These are phyloP conservation scores for Emergomyces orientalis DNA, from an alignment of 2,329 filamentous ascomycete genomes.

Conservation along the genomic window DNA sequence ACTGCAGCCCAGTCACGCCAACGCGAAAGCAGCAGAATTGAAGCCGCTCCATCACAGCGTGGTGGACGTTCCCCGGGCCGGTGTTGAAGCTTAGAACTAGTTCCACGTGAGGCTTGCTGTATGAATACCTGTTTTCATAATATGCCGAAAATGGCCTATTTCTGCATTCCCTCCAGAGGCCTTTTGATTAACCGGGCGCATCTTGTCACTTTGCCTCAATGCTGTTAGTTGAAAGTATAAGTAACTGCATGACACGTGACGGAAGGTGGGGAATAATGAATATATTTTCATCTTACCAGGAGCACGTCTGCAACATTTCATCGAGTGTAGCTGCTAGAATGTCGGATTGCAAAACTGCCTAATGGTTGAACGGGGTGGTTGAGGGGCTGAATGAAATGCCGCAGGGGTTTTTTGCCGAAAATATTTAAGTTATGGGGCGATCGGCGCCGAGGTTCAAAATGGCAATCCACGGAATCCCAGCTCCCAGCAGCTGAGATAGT, in stretches of 20 bases:
- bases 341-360: too few relatives aligned
- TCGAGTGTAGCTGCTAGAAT: too few relatives aligned
- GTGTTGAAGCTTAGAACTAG: neutral
- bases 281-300: neutral
- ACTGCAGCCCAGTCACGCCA: constrained; percentile 45
- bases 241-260: neutral
- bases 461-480: too few relatives aligned
- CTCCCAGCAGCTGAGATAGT: too few relatives aligned
- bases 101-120: neutral
- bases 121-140: neutral
- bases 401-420: neutral
- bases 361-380: too few relatives aligned
- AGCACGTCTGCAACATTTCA: neutral
- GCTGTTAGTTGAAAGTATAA: neutral
- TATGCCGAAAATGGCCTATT: neutral
- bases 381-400: neutral
- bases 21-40: constrained; percentile 29
- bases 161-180: neutral
- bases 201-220: neutral
- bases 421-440: neutral
- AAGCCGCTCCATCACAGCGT: neutral
- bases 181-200: neutral
- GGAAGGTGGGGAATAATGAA: neutral
- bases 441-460: constrained; percentile 1
- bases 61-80: too few relatives aligned